Base-by-base conservation (phyloP, 306 rosid genomes). In the Vicia faba region DNA sequence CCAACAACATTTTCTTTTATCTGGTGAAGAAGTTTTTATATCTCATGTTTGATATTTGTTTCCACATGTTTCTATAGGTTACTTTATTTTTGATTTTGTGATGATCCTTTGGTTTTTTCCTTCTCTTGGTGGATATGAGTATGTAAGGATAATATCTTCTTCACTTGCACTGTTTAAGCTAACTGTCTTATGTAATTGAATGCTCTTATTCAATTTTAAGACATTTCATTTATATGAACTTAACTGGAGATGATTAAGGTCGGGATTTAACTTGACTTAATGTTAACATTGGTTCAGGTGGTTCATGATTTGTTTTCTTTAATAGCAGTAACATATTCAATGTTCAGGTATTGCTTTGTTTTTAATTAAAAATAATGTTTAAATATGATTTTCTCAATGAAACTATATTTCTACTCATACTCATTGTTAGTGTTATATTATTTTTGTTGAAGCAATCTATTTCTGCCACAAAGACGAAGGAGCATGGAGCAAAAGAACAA, bases 51-150 rank as follows among this genome's bases (percentile, higher is more conserved):
- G 51, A 48, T 41, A 61, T 63, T 78, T 57, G 57, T 35, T 73
- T 65, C 60, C 44, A 69, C 89, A 92, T 96, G 83, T 78, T 64
- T 92, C 96, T 70, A 87, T 83, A 66, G 98, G 96, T 68, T 92
- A 92, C 87, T 92, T 92, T 76, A 45, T 92, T 19, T 66, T 87
- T 23, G 98, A 92, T 83, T 39, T 89, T 18, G 96, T 62, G 72
- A 86, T 84, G 87, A 92, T 92, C 81, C 65, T 74, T 62, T 89
- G 98, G 96, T 86, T 83, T 70, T 87, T 84, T 75, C 96, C 96
- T 81, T 74, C 92, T 61, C 80, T 92, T 26, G 98, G 98, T 72
- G 98, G 98, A 80, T 60, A 83, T 85, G 96, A 92, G 81, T 92
- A 87, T 84, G 96, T 92, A 89, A 92, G 98, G 84, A 66, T 56